These are phyloP conservation scores for Carpinus viminea DNA, from an alignment of 306 rosid species.

Conservation along the genomic window DNA sequence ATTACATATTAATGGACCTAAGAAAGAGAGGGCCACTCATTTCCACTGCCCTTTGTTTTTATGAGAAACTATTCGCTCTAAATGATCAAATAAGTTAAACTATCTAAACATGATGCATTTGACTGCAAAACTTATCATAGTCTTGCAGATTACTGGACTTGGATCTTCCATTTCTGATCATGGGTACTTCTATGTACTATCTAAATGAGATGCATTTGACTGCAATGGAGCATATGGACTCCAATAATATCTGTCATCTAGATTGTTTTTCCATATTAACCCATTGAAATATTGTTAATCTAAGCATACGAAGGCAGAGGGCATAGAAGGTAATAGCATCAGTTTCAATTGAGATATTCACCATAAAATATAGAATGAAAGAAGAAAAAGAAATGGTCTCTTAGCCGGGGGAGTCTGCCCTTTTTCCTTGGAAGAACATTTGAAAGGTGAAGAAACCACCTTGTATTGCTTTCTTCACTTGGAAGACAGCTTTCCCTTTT, in stretches of 20 bases:
- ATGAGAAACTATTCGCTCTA: neutral
- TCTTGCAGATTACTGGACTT: neutral
- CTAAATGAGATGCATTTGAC: neutral
- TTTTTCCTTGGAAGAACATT: too few relatives aligned
- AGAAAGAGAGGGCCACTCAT: neutral
- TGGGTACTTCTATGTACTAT: neutral
- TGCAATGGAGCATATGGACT: neutral
- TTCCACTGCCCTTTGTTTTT: neutral
- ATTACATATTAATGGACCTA: slow-evolving; percentile 14
- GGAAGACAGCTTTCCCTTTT: too few relatives aligned
- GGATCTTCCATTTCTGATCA: neutral
- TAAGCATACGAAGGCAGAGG: neutral
- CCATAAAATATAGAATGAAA: neutral
- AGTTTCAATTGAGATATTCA: neutral
- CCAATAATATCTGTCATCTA: neutral
- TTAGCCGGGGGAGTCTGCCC: neutral
- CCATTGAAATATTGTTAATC: neutral
- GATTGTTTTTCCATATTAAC: neutral
- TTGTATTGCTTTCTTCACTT: too few relatives aligned
- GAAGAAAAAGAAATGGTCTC: neutral
- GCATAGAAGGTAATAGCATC: neutral
- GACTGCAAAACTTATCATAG: neutral
- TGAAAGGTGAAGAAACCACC: too few relatives aligned
- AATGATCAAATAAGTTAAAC: neutral
- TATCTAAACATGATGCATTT: neutral